Percentiles rank a stretch among this genome's conserved stretches.
Evolutionary conservation across 129 eudicot species (phyloP).

Genomic region (Lonicera japonica): DNA sequence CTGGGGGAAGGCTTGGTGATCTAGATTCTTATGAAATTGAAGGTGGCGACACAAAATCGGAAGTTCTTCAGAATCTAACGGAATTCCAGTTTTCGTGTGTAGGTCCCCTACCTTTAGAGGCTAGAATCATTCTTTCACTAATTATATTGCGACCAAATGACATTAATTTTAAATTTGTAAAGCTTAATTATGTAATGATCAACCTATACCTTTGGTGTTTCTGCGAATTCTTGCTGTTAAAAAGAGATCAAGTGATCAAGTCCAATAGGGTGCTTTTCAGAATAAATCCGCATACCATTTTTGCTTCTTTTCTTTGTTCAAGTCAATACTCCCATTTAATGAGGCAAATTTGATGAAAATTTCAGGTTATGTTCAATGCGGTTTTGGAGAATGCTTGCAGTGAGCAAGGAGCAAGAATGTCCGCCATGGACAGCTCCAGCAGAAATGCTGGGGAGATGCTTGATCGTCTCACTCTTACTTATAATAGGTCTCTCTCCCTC

Average conservation of each 20-base stretch:
- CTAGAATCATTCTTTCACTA: too few relatives aligned
- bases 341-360: not conserved
- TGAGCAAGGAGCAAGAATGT: constrained; percentile 99
- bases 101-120: not conserved
- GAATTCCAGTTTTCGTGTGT: constrained; percentile 5
- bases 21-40: constrained; percentile 86
- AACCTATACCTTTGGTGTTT: too few relatives aligned
- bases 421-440: constrained; percentile 99
- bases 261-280: not conserved
- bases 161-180: too few relatives aligned
- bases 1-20: constrained; percentile 85
- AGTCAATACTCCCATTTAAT: not conserved
- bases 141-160: too few relatives aligned
- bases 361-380: constrained; percentile 90
- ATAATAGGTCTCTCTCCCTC: constrained; percentile 66
- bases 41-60: constrained; percentile 94
- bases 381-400: constrained; percentile 98
- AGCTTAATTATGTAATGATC: too few relatives aligned
- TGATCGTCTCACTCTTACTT: constrained; percentile 95
- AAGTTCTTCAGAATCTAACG: constrained; percentile 84
- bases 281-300: not conserved
- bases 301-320: not conserved
- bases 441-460: constrained; percentile 99
- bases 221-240: too few relatives aligned
- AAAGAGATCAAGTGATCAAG: too few relatives aligned